Evolutionary conservation across 2,329 filamentous ascomycete genomes (phyloP), one percentile per base, ranked within the genome.

Genomic region (Hypoxylon sp.): DNA sequence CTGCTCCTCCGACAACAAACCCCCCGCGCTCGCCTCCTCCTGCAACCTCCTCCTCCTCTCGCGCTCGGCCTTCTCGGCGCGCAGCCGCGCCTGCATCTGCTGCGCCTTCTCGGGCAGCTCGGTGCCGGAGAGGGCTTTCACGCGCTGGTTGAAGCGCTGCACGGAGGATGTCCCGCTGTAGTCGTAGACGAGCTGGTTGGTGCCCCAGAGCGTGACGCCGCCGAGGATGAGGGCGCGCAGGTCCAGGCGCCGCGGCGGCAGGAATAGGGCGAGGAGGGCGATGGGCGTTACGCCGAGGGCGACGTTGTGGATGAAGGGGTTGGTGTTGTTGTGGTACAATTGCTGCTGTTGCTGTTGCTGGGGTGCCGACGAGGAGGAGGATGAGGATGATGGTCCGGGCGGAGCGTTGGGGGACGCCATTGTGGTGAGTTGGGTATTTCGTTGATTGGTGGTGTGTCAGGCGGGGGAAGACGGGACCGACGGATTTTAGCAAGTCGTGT

Each of bases 71-170:
- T 63, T 79, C 74, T 87, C 85, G 65, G 84, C 83, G 57, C 80
- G 81, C 54, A 88, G 78, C 52, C 84, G 78, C 71, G 78, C 78
- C 77, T 83, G 84, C 22, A 81, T 86, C 73, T 80, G 79, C 75
- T 78, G 79, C 19, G 87, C 86, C 57, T 82, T 82, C 72, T 91
- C 89, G 46, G 87, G 88, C 14, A 91, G 86, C 58, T 85, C 83
- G 51, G 81, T 83, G 67, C 83, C 82, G 46, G 88, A 78, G 47
- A 89, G 79, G 14, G 80, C 81, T 26, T 74, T 74, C 70, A 83
- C 73, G 59, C 85, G 83, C 68, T 73, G 78, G 63, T 77, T 77
- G 68, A 87, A 81, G 8, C 86, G 86, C 69, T 79, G 73, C 73
- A 82, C 80, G 65, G 88, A 82, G 29, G 86, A 87, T 54, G 81